phyloP scores from a whole-genome alignment of 2,329 filamentous ascomycete genomes.

The Zasmidium citrigriseum region DNA sequence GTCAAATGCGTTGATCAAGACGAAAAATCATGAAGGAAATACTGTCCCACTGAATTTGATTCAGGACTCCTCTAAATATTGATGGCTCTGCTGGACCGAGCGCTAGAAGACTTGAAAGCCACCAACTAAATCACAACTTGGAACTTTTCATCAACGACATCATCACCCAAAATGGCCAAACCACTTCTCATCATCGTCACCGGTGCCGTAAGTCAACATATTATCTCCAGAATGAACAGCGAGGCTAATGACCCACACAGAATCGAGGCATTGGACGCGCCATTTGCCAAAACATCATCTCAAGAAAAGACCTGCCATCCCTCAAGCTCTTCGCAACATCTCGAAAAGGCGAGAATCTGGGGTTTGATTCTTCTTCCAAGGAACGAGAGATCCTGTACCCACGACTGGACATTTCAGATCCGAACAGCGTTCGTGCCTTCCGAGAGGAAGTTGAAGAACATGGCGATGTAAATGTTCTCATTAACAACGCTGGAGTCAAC shows the following conservation, averaged over 20 bases:
- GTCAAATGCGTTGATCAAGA: no score
- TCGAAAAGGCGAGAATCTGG: constrained; percentile 32
- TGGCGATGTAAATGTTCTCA: constrained; percentile 34
- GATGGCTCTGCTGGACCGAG: background rate
- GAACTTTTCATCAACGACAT: no score
- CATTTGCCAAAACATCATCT: constrained; percentile 35
- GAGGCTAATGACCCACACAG: constrained; percentile 11
- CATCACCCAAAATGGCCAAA: constrained; percentile 24
- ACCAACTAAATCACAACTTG: no score
- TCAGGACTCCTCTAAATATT: no score
- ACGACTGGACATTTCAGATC: constrained; percentile 33
- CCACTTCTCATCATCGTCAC: constrained; percentile 36
- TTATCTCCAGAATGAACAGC: constrained; percentile 3
- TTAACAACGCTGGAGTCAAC: constrained; percentile 42
- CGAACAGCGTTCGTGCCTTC: constrained; percentile 31
- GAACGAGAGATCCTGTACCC: constrained; percentile 30
- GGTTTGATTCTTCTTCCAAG: constrained; percentile 17
- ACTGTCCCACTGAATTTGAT: no score
- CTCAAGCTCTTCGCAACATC: constrained; percentile 38
- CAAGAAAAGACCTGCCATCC: constrained; percentile 17
- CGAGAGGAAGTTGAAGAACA: constrained; percentile 27
- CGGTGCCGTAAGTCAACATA: constrained; percentile 30
- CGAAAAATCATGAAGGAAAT: no score
- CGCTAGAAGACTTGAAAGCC: no score
- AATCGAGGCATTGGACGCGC: constrained; percentile 40